These are phyloP conservation scores for Botryotinia convoluta DNA, from an alignment of 2,329 filamentous ascomycete species.

Conservation along the genomic window DNA sequence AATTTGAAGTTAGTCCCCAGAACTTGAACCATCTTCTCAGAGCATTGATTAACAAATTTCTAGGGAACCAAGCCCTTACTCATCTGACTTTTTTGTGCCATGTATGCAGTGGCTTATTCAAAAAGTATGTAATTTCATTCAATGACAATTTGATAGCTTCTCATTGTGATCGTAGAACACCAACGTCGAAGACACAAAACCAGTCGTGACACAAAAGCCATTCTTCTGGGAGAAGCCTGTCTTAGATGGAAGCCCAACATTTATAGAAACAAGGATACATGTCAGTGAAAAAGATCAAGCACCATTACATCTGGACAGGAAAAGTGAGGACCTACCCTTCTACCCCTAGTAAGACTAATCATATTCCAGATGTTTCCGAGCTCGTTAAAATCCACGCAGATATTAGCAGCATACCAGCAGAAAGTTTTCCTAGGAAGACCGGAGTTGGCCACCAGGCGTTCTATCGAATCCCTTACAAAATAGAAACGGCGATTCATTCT, in stretches of 20 bases:
- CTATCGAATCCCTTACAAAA: not conserved
- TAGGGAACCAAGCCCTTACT: not conserved
- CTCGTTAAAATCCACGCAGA: slow-evolving; percentile 8
- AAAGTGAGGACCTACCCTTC: not conserved
- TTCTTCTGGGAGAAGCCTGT: not conserved
- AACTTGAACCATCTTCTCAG: not conserved
- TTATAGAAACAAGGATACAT: not conserved
- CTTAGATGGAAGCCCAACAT: not conserved
- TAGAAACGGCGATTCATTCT: not conserved
- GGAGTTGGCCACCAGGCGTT: not conserved
- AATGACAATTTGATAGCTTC: not conserved
- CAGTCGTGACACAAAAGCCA: not conserved
- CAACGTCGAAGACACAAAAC: slow-evolving; percentile 1
- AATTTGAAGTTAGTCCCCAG: not conserved
- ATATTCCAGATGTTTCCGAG: not conserved
- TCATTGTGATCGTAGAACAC: not conserved
- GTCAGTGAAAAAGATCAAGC: not conserved
- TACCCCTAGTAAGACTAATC: not conserved
- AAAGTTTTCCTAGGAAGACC: not conserved
- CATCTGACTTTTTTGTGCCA: not conserved
- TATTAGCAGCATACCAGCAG: not conserved
- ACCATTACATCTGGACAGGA: not conserved
- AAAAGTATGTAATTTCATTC: not conserved
- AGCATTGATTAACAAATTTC: not conserved
- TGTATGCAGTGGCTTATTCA: not conserved